Percentiles rank a stretch among this genome's conserved stretches.
phyloP scores from a whole-genome alignment of 2,329 filamentous ascomycete species.

The Monilinia laxa region DNA sequence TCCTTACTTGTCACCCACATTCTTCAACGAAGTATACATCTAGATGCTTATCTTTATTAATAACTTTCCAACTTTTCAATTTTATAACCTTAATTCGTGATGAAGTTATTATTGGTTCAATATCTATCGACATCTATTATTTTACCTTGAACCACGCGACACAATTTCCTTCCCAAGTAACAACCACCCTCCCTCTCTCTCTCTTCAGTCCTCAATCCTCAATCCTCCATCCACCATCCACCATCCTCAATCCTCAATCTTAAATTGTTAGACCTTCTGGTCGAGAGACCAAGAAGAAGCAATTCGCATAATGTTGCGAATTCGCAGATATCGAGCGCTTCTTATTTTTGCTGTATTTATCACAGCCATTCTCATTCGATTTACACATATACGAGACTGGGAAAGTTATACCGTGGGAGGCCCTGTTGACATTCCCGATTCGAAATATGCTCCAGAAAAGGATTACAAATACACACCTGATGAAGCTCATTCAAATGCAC shows the following conservation, averaged over 20 bases:
- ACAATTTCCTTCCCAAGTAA: background rate
- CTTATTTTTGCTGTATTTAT: conserved; percentile 30
- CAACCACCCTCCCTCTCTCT: background rate
- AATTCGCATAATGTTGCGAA: conserved; percentile 51
- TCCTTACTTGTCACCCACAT: background rate
- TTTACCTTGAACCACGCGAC: conserved; percentile 16
- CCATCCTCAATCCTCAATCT: background rate
- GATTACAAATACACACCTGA: background rate
- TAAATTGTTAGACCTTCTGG: conserved; percentile 10
- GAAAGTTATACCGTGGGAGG: conserved; percentile 23
- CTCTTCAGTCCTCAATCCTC: too few relatives aligned
- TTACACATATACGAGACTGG: conserved; percentile 28
- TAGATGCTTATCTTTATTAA: background rate
- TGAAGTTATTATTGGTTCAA: conserved; percentile 17
- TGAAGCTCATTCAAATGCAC: background rate
- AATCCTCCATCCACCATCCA: too few relatives aligned
- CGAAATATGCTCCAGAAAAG: conserved; percentile 18
- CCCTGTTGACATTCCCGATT: conserved; percentile 19
- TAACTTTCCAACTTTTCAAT: background rate
- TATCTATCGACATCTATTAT: conserved; percentile 3
- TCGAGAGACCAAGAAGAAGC: conserved; percentile 20
- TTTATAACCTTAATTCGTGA: conserved; percentile 2
- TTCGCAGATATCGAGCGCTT: conserved; percentile 62
- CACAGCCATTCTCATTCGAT: conserved; percentile 30
- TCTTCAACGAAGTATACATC: background rate